Percentiles rank a stretch among this genome's conserved stretches.
These are phyloP conservation scores for Rubroshorea leprosula DNA, from an alignment of 345 rosid species.

Conservation along the genomic window DNA sequence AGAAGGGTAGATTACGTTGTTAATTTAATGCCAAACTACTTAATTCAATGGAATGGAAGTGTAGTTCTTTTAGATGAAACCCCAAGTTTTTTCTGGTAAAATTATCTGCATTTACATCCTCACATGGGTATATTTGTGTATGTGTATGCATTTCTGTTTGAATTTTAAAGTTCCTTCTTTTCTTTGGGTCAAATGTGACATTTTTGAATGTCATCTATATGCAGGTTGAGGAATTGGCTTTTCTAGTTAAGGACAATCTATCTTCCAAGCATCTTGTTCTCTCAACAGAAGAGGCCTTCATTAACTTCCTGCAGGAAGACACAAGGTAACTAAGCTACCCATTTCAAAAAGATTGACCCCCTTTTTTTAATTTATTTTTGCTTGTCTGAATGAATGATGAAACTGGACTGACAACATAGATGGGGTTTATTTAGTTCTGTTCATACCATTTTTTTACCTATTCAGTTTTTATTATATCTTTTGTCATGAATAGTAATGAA, in stretches of 20 bases:
- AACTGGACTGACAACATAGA: too few species aligned
- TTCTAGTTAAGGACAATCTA: conserved; percentile 55
- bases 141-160: background rate
- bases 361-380: background rate
- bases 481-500: background rate
- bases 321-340: conserved; percentile 22
- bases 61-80: background rate
- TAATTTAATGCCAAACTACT: background rate
- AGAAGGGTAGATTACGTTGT: too few species aligned
- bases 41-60: background rate
- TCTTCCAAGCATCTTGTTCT: conserved; percentile 58
- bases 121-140: background rate
- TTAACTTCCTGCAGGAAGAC: conserved; percentile 43
- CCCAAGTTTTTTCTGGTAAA: background rate
- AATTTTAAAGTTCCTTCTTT: background rate
- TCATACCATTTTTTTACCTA: background rate
- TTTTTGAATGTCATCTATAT: background rate
- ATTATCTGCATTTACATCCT: too few species aligned
- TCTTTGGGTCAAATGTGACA: background rate
- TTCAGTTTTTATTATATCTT: background rate
- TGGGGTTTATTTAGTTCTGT: background rate
- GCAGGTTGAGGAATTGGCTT: conserved; percentile 69
- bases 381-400: background rate
- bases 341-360: background rate
- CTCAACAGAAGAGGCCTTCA: conserved; percentile 54